Evolutionary conservation across 192 early-diverging fungal genomes (phyloP).

Genomic region (Umbelopsis sp.): DNA sequence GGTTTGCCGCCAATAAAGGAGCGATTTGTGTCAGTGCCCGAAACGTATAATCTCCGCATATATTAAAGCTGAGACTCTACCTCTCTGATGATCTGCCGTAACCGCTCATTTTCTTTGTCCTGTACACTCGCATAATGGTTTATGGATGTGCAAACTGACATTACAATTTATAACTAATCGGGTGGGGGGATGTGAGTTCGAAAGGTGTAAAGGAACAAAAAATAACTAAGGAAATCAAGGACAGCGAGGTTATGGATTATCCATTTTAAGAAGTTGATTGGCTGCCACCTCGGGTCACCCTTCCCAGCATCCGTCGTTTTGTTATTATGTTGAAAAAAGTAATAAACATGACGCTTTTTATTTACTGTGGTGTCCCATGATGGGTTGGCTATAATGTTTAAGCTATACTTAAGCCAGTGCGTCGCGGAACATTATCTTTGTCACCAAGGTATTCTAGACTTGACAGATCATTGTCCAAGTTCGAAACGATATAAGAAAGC

Average conservation of each 20-base stretch:
- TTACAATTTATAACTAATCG: neutral
- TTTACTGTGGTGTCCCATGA: no score
- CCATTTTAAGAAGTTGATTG: slow-evolving; percentile 11
- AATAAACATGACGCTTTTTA: no score
- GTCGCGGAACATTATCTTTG: neutral
- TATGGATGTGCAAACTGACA: slow-evolving; percentile 16
- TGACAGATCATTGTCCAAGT: slow-evolving; percentile 1
- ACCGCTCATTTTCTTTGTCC: slow-evolving; percentile 16
- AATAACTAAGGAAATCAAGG: neutral
- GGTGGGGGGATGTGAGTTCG: neutral
- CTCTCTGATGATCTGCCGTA: slow-evolving; percentile 16
- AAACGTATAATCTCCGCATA: slow-evolving; percentile 5
- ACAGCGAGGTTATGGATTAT: no score
- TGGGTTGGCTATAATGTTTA: neutral
- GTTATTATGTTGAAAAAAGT: no score
- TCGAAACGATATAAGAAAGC: slow-evolving; percentile 9
- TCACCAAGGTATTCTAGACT: slow-evolving; percentile 3
- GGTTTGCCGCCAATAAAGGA: neutral
- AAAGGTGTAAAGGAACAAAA: slow-evolving; percentile 5
- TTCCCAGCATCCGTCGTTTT: no score
- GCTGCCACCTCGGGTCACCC: neutral
- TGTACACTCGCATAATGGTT: slow-evolving; percentile 11
- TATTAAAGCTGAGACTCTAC: neutral
- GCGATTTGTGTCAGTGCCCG: neutral
- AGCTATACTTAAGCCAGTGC: neutral